Evolutionary conservation across 306 rosid genomes (phyloP), one percentile per base, ranked within the genome.

Genomic region (Lathyrus aphaca): DNA sequence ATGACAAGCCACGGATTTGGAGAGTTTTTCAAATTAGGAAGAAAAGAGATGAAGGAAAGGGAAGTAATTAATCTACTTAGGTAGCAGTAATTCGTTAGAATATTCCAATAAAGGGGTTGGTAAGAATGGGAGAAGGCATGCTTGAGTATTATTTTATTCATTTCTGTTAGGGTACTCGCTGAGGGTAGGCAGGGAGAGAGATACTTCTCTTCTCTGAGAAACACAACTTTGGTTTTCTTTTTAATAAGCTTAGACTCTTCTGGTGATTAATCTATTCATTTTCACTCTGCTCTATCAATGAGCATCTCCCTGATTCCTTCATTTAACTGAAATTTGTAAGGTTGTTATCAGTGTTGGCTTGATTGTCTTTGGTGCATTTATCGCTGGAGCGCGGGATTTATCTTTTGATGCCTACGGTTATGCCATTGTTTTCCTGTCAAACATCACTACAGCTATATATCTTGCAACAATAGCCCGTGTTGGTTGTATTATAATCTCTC

Each of bases 311-410:
- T 80, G 85, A 81, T 88, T 85, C 78, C 74, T 73, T 83, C 85
- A 85, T 81, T 82, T 82, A 86, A 85, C 97, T 86, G 86, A 90
- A 86, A 79, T 43, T 72, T 79, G 49, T 82, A 88, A 81, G 87
- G 88, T 46, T 91, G 86, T 86, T 94, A 86, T 88, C 95, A 90
- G 98, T 86, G 97, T 94, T 72, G 91, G 91, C 68, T 76, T 90
- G 90, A 94, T 94, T 66, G 80, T 90, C 82, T 77, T 93, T 71
- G 98, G 98, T 71, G 97, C 98, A 14, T 80, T 93, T 79, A 68
- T 90, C 84, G 97, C 98, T 8, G 98, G 98, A 85, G 86, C 94
- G 43, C 91, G 94, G 64, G 97, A 90, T 84, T 69, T 93, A 35
- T 90, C 97, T 44, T 93, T 93, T 82, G 97, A 93, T 72, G 83